phyloP scores from a whole-genome alignment of 2,329 filamentous ascomycete genomes.

The Cladosporium austrohemisphaericum region DNA sequence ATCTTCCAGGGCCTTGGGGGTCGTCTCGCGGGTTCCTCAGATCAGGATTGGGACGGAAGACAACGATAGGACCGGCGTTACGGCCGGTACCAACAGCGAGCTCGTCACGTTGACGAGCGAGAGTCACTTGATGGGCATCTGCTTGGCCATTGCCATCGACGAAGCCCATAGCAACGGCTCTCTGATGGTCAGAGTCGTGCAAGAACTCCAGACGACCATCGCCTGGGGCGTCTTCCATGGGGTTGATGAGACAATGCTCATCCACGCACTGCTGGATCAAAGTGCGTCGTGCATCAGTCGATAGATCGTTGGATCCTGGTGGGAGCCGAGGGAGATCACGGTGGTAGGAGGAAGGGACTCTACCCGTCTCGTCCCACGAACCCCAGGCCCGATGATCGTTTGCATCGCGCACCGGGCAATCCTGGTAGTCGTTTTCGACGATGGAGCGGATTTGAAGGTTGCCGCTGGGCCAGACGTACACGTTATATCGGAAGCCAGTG shows the following conservation, averaged over 20 bases:
- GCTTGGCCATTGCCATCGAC: neutral
- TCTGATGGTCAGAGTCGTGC: neutral
- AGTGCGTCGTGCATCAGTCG: neutral
- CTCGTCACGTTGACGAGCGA: neutral
- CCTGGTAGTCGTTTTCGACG: neutral
- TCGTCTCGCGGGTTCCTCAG: neutral
- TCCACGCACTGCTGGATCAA: neutral
- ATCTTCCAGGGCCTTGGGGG: neutral
- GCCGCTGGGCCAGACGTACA: neutral
- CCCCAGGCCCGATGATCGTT: neutral
- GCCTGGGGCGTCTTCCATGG: neutral
- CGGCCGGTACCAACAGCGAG: neutral
- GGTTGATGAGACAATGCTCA: neutral
- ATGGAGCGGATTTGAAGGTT: neutral
- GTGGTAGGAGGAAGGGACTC: neutral
- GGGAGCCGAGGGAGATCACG: neutral
- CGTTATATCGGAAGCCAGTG: neutral
- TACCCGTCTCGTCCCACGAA: neutral
- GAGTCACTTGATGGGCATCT: neutral
- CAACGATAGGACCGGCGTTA: constrained; percentile 7
- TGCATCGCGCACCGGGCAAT: neutral
- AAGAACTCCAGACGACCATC: neutral
- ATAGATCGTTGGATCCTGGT: too few species aligned
- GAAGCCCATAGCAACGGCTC: neutral
- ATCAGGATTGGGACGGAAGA: neutral